These are phyloP conservation scores for Annulohypoxylon truncatum DNA, from an alignment of 2,329 filamentous ascomycete species.

Conservation along the genomic window DNA sequence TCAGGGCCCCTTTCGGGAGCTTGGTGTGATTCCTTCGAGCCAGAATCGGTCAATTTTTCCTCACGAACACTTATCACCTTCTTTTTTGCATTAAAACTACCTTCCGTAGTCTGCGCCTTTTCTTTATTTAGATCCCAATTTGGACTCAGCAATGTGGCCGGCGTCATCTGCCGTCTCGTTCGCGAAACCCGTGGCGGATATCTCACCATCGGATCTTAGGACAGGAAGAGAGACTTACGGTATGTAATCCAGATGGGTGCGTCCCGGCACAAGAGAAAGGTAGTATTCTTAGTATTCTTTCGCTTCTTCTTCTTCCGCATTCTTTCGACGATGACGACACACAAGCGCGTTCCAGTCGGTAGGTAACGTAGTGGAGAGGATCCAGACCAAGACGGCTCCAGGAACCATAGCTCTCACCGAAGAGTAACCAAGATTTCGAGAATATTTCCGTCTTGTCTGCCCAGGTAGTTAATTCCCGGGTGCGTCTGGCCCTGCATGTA, in stretches of 20 bases:
- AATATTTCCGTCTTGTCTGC: too few relatives aligned
- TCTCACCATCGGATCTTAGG: constrained; percentile 18
- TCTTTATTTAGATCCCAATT: constrained; percentile 15
- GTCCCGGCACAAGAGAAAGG: constrained; percentile 19
- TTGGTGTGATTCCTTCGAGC: constrained; percentile 31
- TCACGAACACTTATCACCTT: constrained; percentile 9
- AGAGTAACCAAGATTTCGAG: background rate
- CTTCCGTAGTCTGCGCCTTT: background rate
- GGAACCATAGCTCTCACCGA: constrained; percentile 34
- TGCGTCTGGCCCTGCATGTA: constrained; percentile 13
- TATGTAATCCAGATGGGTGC: constrained; percentile 18
- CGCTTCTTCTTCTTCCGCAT: background rate
- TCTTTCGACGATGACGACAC: constrained; percentile 19
- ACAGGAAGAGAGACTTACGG: background rate
- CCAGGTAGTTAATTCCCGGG: constrained; percentile 14
- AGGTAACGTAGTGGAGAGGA: constrained; percentile 18
- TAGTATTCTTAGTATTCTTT: constrained; percentile 28
- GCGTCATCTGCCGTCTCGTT: constrained; percentile 12
- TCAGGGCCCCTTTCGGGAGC: constrained; percentile 27
- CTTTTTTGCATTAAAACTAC: background rate
- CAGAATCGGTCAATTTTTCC: constrained; percentile 27
- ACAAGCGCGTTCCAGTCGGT: constrained; percentile 25
- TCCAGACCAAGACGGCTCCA: background rate
- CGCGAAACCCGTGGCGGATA: background rate
- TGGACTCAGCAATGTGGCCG: background rate